Conservation (phyloP, 176 grass and related monocot species). For the Rhynchospora pubera region DNA sequence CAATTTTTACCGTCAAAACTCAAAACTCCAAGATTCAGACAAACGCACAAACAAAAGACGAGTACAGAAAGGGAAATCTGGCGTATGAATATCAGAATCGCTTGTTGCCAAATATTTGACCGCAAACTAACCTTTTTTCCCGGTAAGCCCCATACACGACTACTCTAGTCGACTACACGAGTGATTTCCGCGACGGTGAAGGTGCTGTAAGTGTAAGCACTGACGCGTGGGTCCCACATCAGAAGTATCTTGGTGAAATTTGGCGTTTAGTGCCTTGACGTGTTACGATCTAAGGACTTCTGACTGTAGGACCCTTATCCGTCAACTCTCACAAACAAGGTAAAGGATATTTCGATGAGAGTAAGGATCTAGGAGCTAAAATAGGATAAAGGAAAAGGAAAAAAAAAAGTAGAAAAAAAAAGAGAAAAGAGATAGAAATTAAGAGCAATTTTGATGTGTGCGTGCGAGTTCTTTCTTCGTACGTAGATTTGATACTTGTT, state of each 20-base stretch:
- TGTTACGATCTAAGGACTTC: neutral
- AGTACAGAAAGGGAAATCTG: neutral
- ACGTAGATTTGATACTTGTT: too few relatives aligned
- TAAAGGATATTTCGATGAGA: neutral
- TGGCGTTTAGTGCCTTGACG: neutral
- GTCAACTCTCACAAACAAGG: too few relatives aligned
- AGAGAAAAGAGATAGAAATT: too few relatives aligned
- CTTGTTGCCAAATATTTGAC: neutral
- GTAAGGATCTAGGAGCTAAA: too few relatives aligned
- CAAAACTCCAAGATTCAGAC: neutral
- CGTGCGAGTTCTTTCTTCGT: too few relatives aligned
- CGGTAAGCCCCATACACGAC: neutral
- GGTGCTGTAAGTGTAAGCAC: neutral
- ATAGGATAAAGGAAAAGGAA: too few relatives aligned
- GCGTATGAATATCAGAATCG: neutral
- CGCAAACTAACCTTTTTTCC: neutral
- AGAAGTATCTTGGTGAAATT: neutral
- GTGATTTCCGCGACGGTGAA: neutral
- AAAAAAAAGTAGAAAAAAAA: too few relatives aligned
- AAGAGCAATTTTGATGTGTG: too few relatives aligned
- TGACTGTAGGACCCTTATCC: neutral
- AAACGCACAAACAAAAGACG: too few relatives aligned
- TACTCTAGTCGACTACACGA: neutral
- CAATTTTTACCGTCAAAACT: neutral
- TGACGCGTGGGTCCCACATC: neutral